Base-by-base conservation (phyloP, 768 basidiomycete species). In the Hygrophoropsis aurantiaca region DNA sequence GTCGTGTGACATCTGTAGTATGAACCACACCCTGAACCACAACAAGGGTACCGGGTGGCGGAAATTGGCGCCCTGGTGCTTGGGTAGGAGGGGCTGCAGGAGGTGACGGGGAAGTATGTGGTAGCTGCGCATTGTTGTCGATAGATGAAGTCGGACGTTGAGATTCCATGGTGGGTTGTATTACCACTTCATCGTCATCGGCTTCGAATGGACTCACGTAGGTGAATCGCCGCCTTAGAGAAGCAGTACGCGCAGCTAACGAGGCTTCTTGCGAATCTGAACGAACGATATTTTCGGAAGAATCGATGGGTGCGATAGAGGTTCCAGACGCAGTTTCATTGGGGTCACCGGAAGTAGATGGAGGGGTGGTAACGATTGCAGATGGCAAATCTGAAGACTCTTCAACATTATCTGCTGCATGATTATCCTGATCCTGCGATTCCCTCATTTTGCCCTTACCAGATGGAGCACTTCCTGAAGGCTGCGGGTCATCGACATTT, bases 1-100 rank as follows among this genome's bases (percentile, higher is more conserved):
- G 47, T 18, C 74, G 71, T 1, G 81, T 74, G 21, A 78, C 75
- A 62, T 88, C 86, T 3, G 84, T 83, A 1, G 87, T 88, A 52
- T 89, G 86, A 1, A 89, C 87, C 33, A 89, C 86, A 40, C 87
- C 87, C 64, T 90, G 87, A 0, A 90, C 87, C 27, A 90, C 85
- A 20, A 90, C 87, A 3, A 90, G 74, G 2, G 87, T 88, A 11
- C 87, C 86, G 0, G 86, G 82, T 0, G 85, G 82, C 27, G 85
- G 85, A 59, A 87, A 87, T 45, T 75, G 74, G 18, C 78, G 68
- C n/a, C 54, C 33, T 16, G 46, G 38, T 20, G 40, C 32, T 41
- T 66, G 18, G 46, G 34, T 11, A 54, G 57, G 23, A 62, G 58
- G 25, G 61, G 41, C 27, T 57, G 47, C 41, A 59, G 50, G 19